Evolutionary conservation across 2,329 filamentous ascomycete genomes (phyloP).

Genomic region (Stagonosporopsis vannaccii): DNA sequence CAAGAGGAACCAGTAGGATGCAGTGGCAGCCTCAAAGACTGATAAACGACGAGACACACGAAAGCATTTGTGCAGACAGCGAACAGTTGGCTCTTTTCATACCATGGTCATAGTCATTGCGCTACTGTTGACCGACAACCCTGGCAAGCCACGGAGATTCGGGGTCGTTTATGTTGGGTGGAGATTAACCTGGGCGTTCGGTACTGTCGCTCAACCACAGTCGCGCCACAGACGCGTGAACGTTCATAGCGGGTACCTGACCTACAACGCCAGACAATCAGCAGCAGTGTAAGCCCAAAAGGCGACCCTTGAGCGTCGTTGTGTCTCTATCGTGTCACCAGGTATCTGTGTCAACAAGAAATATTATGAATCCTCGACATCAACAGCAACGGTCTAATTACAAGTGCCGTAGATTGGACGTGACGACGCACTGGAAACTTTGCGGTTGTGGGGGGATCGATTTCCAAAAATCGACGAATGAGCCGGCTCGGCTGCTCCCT

Average conservation of each 20-base stretch:
- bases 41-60: neutral
- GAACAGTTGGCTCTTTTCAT: conserved; percentile 6
- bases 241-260: conserved; percentile 2
- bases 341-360: neutral
- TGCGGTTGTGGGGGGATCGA: conserved; percentile 15
- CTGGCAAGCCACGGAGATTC: conserved; percentile 15
- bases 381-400: neutral
- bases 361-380: neutral
- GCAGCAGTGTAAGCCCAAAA: neutral
- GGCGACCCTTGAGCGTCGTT: neutral
- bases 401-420: neutral
- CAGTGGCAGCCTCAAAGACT: neutral
- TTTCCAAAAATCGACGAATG: conserved; percentile 5
- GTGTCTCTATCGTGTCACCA: neutral
- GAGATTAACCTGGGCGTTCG: conserved; percentile 20
- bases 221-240: conserved; percentile 13
- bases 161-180: conserved; percentile 15
- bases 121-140: conserved; percentile 10
- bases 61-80: neutral
- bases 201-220: neutral
- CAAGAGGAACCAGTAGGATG: conserved; percentile 1
- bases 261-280: conserved; percentile 5
- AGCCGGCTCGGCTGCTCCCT: conserved; percentile 12
- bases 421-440: conserved; percentile 2
- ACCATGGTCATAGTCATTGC: neutral